These are phyloP conservation scores for Ogataea pignaliae DNA, from an alignment of 805 yeast genomes.

Conservation along the genomic window DNA sequence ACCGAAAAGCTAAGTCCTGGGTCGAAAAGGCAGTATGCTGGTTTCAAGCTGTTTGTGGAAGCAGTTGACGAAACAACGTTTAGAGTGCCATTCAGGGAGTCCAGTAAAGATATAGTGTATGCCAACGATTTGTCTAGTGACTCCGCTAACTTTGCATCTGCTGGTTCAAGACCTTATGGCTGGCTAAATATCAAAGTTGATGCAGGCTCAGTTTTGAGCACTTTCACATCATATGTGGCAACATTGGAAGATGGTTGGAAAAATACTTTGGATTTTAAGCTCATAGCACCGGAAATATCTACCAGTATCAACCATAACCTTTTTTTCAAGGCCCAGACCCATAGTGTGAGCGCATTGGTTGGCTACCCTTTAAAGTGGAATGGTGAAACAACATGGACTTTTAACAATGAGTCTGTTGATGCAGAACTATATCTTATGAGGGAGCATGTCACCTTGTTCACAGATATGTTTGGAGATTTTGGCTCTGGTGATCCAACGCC, in stretches of 20 bases:
- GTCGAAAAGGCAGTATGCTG: conserved; percentile 47
- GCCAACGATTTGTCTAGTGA: neutral
- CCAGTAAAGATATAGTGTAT: conserved; percentile 62
- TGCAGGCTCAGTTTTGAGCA: conserved; percentile 45
- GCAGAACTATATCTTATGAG: conserved; percentile 64
- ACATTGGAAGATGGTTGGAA: conserved; percentile 48
- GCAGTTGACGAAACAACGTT: conserved; percentile 63
- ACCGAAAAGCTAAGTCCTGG: conserved; percentile 40
- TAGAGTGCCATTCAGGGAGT: conserved; percentile 80
- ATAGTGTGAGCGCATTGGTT: conserved; percentile 49
- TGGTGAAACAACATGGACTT: conserved; percentile 65
- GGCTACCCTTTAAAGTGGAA: conserved; percentile 83
- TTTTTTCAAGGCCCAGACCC: conserved; percentile 57
- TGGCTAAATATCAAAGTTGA: conserved; percentile 79
- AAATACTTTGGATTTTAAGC: conserved; percentile 40
- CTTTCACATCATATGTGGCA: conserved; percentile 49
- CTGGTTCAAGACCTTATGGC: conserved; percentile 65
- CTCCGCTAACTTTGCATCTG: conserved; percentile 1
- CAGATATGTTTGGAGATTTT: conserved; percentile 76
- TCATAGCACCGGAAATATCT: conserved; percentile 58
- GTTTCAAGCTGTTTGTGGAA: conserved; percentile 50
- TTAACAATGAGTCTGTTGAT: conserved; percentile 47
- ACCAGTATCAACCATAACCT: conserved; percentile 89
- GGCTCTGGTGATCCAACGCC: conserved; percentile 65
- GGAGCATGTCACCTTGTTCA: conserved; percentile 72